Percentiles rank a stretch among this genome's conserved stretches.
Conservation (phyloP, 441 rosid genomes). For the Viola pubescens region DNA sequence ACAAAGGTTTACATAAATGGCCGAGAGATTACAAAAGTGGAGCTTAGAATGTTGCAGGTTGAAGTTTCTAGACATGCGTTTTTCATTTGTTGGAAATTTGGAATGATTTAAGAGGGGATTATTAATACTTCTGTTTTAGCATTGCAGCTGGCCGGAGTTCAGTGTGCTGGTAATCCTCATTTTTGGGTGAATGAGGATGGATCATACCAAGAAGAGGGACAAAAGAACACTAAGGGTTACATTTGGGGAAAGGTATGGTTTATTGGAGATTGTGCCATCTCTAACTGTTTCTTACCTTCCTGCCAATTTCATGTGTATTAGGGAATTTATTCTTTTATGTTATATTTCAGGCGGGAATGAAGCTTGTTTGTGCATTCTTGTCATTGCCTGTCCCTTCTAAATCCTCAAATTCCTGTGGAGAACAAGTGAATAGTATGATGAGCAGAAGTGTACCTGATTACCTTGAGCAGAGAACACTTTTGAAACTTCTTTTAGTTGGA, state of each 20-base stretch:
- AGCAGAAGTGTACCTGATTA: conserved; percentile 63
- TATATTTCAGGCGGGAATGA: conserved; percentile 64
- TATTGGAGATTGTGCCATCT: conserved; percentile 1
- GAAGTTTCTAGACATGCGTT: conserved; percentile 11
- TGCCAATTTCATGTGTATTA: neutral
- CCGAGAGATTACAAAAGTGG: conserved; percentile 87
- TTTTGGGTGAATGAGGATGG: conserved; percentile 97
- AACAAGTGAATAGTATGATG: conserved; percentile 35
- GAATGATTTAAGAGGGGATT: conserved; percentile 13
- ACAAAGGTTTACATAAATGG: conserved; percentile 67
- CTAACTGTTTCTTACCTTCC: conserved; percentile 2
- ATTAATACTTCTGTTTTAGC: conserved; percentile 13
- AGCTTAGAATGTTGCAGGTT: conserved; percentile 90
- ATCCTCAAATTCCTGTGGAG: conserved; percentile 42
- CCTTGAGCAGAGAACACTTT: conserved; percentile 50
- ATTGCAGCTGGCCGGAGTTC: conserved; percentile 89
- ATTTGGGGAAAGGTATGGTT: conserved; percentile 89
- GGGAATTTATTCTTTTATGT: conserved; percentile 8
- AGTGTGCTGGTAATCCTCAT: conserved; percentile 92
- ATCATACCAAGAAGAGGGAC: conserved; percentile 88
- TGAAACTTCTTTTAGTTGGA: conserved; percentile 81
- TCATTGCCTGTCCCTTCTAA: conserved; percentile 77
- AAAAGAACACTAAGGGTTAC: conserved; percentile 69
- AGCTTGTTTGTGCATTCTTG: conserved; percentile 65
- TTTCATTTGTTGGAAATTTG: neutral